These are phyloP conservation scores for Thozetella sp. DNA, from an alignment of 495 filamentous ascomycete genomes.

Conservation along the genomic window DNA sequence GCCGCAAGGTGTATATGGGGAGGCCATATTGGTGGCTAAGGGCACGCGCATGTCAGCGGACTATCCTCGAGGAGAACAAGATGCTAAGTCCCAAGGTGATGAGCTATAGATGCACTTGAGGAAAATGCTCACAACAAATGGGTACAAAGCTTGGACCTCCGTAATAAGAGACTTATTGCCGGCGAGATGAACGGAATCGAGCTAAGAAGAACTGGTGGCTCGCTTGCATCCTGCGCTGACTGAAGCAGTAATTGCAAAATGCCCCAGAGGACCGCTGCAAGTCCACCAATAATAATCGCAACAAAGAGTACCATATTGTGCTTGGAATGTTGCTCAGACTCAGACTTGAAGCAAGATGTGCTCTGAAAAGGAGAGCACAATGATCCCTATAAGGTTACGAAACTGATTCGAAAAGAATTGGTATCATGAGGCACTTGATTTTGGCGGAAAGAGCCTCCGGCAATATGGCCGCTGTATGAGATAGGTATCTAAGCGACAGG, in stretches of 20 bases:
- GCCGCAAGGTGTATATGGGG: not conserved
- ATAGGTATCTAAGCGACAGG: no score
- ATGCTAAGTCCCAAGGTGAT: not conserved
- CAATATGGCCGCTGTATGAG: no score
- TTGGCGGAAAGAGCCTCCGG: no score
- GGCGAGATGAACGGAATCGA: not conserved
- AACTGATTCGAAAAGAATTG: no score
- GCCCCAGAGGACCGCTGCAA: not conserved
- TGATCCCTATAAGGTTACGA: not conserved
- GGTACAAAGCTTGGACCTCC: not conserved
- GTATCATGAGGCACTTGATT: no score
- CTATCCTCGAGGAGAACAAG: not conserved
- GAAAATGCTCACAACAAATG: not conserved
- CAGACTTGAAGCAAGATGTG: not conserved
- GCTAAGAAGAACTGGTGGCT: not conserved
- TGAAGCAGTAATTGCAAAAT: not conserved
- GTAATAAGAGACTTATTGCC: not conserved
- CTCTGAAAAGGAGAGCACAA: not conserved
- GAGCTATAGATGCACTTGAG: no score
- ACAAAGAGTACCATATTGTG: not conserved
- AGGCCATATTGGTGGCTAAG: not conserved
- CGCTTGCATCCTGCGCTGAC: not conserved
- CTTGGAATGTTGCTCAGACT: not conserved
- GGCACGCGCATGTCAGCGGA: no score
- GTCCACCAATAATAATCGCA: not conserved